These are phyloP conservation scores for Rhazya stricta DNA, from an alignment of 257 asterid species.

Conservation along the genomic window DNA sequence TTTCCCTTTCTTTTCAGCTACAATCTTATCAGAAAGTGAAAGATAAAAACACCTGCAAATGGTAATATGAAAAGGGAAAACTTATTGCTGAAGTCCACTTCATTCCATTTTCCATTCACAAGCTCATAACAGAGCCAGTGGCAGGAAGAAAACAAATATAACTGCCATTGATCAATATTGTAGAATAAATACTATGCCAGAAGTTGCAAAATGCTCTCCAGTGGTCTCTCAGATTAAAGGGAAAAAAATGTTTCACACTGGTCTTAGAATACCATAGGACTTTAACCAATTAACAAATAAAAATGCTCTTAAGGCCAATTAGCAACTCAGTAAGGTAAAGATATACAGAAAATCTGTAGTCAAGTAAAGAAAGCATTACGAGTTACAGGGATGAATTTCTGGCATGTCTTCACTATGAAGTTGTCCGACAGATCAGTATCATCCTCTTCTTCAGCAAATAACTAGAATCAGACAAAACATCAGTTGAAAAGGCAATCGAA, in stretches of 20 bases:
- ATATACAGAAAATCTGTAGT: neutral
- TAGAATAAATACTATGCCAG: neutral
- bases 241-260: neutral
- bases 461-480: conserved; percentile 34
- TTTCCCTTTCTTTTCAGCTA: neutral
- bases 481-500: neutral
- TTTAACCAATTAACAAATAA: neutral
- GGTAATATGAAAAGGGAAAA: conserved; percentile 5
- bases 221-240: neutral
- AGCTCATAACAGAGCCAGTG: neutral
- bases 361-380: conserved; percentile 41
- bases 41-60: neutral
- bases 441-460: conserved; percentile 72
- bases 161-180: neutral
- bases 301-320: neutral
- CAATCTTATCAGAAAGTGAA: neutral
- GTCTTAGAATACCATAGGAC: neutral
- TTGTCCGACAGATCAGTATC: conserved; percentile 85
- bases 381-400: conserved; percentile 88
- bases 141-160: neutral
- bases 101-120: neutral
- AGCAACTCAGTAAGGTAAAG: conserved; percentile 2
- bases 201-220: conserved; percentile 2
- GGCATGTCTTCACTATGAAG: conserved; percentile 93
- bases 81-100: neutral